Evolutionary conservation across 2,329 filamentous ascomycete genomes (phyloP).

Genomic region (Exophiala sp.): DNA sequence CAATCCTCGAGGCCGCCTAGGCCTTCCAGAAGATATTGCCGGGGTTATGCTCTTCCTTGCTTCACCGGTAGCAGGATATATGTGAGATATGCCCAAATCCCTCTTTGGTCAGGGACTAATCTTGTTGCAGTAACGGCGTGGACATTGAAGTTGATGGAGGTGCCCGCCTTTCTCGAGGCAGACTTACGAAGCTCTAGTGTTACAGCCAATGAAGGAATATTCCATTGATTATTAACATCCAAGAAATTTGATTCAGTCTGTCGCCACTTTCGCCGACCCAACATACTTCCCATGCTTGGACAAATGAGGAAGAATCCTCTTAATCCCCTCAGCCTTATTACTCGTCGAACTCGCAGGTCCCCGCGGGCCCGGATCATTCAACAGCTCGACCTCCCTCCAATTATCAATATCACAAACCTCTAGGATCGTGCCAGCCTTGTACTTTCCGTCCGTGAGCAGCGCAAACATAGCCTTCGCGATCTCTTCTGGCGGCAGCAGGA

Average conservation of each 20-base stretch:
- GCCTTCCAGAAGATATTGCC: too few species aligned
- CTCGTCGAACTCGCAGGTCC: constrained; percentile 47
- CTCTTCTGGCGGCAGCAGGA: constrained; percentile 58
- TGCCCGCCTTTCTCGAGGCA: not conserved
- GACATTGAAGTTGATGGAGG: constrained; percentile 1
- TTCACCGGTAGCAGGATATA: too few species aligned
- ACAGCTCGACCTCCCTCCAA: constrained; percentile 48
- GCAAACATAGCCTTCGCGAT: constrained; percentile 58
- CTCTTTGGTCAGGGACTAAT: not conserved
- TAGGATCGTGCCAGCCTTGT: constrained; percentile 47
- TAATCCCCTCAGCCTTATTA: constrained; percentile 37
- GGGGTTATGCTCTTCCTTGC: too few species aligned
- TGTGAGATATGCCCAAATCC: not conserved
- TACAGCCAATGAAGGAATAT: too few species aligned
- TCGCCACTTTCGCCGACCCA: not conserved
- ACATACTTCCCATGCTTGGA: not conserved
- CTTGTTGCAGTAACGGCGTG: not conserved
- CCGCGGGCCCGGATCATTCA: constrained; percentile 48
- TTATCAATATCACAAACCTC: constrained; percentile 51
- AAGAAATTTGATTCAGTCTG: not conserved
- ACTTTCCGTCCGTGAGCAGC: constrained; percentile 48
- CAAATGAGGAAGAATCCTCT: not conserved
- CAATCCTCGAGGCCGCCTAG: constrained; percentile 54
- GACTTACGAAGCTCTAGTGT: not conserved
- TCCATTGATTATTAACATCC: too few species aligned